These are phyloP conservation scores for Macrolepiota albuminosa DNA, from an alignment of 768 basidiomycete species.

Conservation along the genomic window DNA sequence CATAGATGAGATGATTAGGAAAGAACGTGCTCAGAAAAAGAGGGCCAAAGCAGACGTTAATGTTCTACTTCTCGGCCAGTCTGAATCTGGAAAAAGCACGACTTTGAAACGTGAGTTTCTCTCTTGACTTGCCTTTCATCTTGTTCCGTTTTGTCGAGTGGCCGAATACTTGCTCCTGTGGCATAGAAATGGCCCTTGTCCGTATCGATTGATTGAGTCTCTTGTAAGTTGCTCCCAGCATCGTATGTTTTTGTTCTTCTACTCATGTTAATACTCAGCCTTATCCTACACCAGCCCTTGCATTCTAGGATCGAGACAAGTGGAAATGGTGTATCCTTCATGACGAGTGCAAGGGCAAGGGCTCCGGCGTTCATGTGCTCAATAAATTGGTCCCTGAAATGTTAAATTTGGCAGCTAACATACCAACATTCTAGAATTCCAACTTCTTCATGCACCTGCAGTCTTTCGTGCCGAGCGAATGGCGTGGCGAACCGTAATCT, in stretches of 20 bases:
- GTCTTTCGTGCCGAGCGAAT: constrained; percentile 77
- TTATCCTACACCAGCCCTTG: constrained; percentile 12
- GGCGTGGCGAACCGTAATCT: constrained; percentile 85
- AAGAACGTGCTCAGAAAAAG: constrained; percentile 57
- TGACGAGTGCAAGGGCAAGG: not conserved
- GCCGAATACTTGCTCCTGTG: not conserved
- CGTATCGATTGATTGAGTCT: not conserved
- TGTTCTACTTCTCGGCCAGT: constrained; percentile 80
- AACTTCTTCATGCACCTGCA: constrained; percentile 72
- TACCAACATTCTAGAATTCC: constrained; percentile 56
- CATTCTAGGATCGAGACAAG: not conserved
- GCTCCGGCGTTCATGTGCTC: not conserved
- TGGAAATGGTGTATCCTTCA: not conserved
- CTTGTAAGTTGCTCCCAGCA: constrained; percentile 10
- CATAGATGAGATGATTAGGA: constrained; percentile 75
- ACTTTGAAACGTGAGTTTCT: constrained; percentile 77
- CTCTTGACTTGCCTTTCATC: not conserved
- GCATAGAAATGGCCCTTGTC: not conserved
- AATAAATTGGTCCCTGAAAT: not conserved
- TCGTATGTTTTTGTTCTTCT: constrained; percentile 9
- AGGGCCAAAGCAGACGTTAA: constrained; percentile 62
- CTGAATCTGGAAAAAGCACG: constrained; percentile 87
- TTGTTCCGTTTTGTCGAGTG: constrained; percentile 1
- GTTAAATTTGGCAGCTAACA: constrained; percentile 5
- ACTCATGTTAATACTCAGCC: constrained; percentile 14